phyloP scores from a whole-genome alignment of 2,329 filamentous ascomycete genomes.

The Fusarium sp. region DNA sequence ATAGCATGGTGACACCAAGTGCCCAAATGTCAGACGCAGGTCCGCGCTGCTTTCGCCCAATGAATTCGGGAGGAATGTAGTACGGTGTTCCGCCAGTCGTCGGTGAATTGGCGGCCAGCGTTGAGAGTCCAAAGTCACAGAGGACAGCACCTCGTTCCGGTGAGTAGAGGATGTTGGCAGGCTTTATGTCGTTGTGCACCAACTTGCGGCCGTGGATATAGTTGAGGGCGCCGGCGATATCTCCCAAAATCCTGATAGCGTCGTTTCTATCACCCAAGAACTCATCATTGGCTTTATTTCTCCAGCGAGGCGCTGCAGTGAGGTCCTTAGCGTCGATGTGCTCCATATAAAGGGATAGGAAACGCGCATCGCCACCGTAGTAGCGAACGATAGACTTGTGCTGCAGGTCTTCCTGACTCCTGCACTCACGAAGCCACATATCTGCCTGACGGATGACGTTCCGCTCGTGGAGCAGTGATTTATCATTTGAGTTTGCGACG shows the following conservation, averaged over 20 bases:
- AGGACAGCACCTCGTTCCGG: conserved; percentile 69
- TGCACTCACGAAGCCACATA: conserved; percentile 70
- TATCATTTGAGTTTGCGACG: conserved; percentile 55
- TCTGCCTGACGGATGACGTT: conserved; percentile 70
- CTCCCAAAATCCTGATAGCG: conserved; percentile 64
- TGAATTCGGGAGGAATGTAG: conserved; percentile 72
- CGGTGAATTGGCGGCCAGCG: conserved; percentile 59
- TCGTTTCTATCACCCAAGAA: conserved; percentile 65
- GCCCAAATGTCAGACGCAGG: conserved; percentile 70
- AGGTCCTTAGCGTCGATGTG: conserved; percentile 69
- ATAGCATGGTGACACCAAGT: conserved; percentile 71
- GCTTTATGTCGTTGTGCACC: conserved; percentile 73
- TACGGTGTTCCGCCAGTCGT: conserved; percentile 70
- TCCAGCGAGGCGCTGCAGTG: conserved; percentile 63
- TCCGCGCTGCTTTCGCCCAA: conserved; percentile 66
- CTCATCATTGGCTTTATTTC: conserved; percentile 59
- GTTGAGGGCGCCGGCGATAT: conserved; percentile 66
- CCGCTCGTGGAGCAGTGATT: conserved; percentile 63
- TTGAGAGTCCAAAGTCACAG: conserved; percentile 71
- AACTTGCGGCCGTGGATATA: conserved; percentile 67
- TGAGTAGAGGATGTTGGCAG: conserved; percentile 71
- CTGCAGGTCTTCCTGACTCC: conserved; percentile 65
- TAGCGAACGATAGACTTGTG: conserved; percentile 70
- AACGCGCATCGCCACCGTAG: conserved; percentile 70
- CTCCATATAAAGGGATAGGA: conserved; percentile 72